phyloP scores from a whole-genome alignment of 495 filamentous ascomycete genomes.

The Rhizodiscina lignyota region DNA sequence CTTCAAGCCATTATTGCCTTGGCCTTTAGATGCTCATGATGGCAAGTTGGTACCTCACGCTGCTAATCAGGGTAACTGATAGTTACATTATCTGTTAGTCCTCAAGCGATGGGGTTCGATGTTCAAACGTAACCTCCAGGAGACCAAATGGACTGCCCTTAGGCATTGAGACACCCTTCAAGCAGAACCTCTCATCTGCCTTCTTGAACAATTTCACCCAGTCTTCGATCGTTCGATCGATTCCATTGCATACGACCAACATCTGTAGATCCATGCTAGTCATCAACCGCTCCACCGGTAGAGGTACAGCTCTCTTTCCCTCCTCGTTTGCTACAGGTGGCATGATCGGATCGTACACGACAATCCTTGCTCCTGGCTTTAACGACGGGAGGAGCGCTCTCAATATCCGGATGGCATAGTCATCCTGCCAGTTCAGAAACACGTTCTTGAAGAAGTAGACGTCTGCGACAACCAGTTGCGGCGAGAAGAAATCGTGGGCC shows the following conservation, averaged over 20 bases:
- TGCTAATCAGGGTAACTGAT: too few relatives aligned
- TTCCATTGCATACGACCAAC: constrained; percentile 9
- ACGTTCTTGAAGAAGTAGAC: constrained; percentile 25
- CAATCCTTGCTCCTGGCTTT: constrained; percentile 16
- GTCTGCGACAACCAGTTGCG: constrained; percentile 18
- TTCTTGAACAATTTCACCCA: constrained; percentile 8
- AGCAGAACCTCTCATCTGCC: constrained; percentile 1
- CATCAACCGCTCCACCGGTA: constrained; percentile 1
- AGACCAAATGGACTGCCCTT: neutral
- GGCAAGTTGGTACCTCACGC: too few relatives aligned
- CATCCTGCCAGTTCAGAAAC: constrained; percentile 29
- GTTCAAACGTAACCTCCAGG: constrained; percentile 1
- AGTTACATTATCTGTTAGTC: too few relatives aligned
- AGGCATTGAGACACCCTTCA: neutral
- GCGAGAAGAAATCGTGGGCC: constrained; percentile 23
- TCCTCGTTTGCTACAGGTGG: neutral
- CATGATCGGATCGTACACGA: constrained; percentile 7
- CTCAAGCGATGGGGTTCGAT: too few relatives aligned
- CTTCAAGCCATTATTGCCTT: too few relatives aligned
- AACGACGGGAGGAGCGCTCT: constrained; percentile 20
- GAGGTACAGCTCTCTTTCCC: constrained; percentile 3
- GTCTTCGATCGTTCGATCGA: constrained; percentile 5
- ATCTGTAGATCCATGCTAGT: constrained; percentile 7
- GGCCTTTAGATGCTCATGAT: too few relatives aligned
- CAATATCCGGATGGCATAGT: constrained; percentile 19